Conservation (phyloP, 805 yeast genomes). For the Saccharomycopsis lassenensis region DNA sequence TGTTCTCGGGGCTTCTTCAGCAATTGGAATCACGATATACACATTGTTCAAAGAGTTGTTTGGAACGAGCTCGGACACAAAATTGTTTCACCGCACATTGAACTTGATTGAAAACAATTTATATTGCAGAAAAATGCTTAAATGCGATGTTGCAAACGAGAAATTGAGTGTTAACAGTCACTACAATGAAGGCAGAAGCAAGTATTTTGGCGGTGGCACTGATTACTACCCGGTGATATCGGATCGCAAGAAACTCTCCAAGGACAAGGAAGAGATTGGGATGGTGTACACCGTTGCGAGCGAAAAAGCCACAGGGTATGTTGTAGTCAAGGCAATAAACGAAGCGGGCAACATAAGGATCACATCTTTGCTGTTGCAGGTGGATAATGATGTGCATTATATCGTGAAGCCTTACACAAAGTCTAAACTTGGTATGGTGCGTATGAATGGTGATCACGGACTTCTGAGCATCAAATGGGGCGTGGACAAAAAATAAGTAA, state of each 20-base stretch:
- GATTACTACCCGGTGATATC: slow-evolving; percentile 79
- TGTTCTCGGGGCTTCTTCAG: slow-evolving; percentile 58
- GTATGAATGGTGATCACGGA: neutral
- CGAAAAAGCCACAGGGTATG: slow-evolving; percentile 51
- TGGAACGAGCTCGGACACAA: slow-evolving; percentile 86
- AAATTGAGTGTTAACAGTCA: slow-evolving; percentile 82
- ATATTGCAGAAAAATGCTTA: slow-evolving; percentile 44
- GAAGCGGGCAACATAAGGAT: slow-evolving; percentile 13
- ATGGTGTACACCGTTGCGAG: slow-evolving; percentile 87
- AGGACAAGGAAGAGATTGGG: slow-evolving; percentile 67
- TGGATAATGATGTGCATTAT: slow-evolving; percentile 14
- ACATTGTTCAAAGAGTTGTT: slow-evolving; percentile 69
- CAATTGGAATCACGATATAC: slow-evolving; percentile 60
- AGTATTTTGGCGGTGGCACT: slow-evolving; percentile 65
- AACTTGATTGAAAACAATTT: slow-evolving; percentile 60
- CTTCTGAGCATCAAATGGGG: slow-evolving; percentile 16
- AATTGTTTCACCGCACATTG: slow-evolving; percentile 80
- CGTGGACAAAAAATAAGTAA: no score
- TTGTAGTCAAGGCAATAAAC: slow-evolving; percentile 71
- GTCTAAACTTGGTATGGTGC: neutral
- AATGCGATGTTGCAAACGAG: slow-evolving; percentile 33
- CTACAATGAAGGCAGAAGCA: slow-evolving; percentile 15
- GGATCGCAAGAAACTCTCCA: slow-evolving; percentile 51
- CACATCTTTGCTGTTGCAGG: slow-evolving; percentile 9
- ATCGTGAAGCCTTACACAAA: slow-evolving; percentile 11